Conservation (phyloP, 495 filamentous ascomycete species). For the Aspergillus heteromorphus region DNA sequence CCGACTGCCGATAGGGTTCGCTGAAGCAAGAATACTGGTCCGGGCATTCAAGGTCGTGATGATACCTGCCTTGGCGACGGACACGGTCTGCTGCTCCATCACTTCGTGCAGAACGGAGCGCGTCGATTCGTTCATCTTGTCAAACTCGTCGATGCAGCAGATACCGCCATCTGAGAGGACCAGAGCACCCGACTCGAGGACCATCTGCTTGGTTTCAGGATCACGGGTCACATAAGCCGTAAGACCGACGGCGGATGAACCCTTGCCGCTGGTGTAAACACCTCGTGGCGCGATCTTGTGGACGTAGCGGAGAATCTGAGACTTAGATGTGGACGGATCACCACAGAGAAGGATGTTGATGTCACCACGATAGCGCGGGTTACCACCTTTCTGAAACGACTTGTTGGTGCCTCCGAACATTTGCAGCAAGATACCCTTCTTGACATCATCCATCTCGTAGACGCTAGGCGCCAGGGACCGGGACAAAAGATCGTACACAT, state of each 20-base stretch:
- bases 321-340: constrained; percentile 95
- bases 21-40: constrained; percentile 89
- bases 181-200: constrained; percentile 92
- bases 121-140: constrained; percentile 97
- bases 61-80: constrained; percentile 97
- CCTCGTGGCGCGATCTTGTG: constrained; percentile 97
- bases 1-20: constrained; percentile 95
- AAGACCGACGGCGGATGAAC: constrained; percentile 95
- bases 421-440: constrained; percentile 95
- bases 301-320: constrained; percentile 87
- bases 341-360: constrained; percentile 96
- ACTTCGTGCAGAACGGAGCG: constrained; percentile 97
- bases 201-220: constrained; percentile 87
- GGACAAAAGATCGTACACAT: constrained; percentile 90
- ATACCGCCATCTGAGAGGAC: constrained; percentile 95
- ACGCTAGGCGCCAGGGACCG: constrained; percentile 90
- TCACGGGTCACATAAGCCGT: constrained; percentile 96
- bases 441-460: constrained; percentile 98
- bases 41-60: constrained; percentile 96
- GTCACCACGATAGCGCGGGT: constrained; percentile 90
- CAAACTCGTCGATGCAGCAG: constrained; percentile 98
- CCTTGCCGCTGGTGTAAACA: constrained; percentile 96
- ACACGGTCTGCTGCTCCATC: constrained; percentile 99
- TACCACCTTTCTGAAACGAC: constrained; percentile 92
- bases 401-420: constrained; percentile 99